A percentile compares a stretch with the other conserved stretches of the same genome.
Conservation (phyloP, 768 basidiomycete species). For the Dendrothele bispora region DNA sequence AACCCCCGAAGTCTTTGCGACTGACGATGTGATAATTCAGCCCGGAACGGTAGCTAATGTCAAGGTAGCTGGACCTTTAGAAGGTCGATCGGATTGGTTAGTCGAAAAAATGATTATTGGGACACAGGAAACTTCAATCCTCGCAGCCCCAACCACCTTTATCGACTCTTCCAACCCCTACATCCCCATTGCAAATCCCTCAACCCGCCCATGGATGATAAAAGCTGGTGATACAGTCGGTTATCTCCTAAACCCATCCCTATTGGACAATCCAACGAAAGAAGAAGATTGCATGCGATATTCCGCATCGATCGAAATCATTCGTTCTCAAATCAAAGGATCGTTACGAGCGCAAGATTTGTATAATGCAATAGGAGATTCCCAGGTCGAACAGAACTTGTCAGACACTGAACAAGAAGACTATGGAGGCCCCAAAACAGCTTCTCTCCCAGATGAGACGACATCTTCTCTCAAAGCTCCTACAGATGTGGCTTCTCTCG, state of each 20-base stretch:
- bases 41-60: conserved; percentile 7
- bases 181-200: conserved; percentile 16
- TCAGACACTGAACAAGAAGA: no score
- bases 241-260: conserved; percentile 1
- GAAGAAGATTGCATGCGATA: background rate
- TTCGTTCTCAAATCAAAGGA: conserved; percentile 2
- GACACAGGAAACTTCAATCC: conserved; percentile 4
- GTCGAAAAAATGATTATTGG: conserved; percentile 15
- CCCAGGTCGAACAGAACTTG: no score
- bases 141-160: conserved; percentile 15
- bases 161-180: conserved; percentile 6
- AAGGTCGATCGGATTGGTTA: conserved; percentile 10
- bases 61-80: conserved; percentile 1
- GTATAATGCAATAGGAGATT: no score
- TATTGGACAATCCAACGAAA: conserved; percentile 5
- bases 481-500: no score
- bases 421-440: no score
- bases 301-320: conserved; percentile 2
- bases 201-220: conserved; percentile 8
- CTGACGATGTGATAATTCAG: background rate
- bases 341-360: conserved; percentile 2
- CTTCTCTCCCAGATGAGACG: no score
- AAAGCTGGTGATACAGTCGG: conserved; percentile 14
- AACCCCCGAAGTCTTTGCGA: conserved; percentile 4
- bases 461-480: no score